A percentile compares a stretch with the other conserved stretches of the same genome.
phyloP scores from a whole-genome alignment of 2,329 filamentous ascomycete genomes.

The Clarireedia sp. region DNA sequence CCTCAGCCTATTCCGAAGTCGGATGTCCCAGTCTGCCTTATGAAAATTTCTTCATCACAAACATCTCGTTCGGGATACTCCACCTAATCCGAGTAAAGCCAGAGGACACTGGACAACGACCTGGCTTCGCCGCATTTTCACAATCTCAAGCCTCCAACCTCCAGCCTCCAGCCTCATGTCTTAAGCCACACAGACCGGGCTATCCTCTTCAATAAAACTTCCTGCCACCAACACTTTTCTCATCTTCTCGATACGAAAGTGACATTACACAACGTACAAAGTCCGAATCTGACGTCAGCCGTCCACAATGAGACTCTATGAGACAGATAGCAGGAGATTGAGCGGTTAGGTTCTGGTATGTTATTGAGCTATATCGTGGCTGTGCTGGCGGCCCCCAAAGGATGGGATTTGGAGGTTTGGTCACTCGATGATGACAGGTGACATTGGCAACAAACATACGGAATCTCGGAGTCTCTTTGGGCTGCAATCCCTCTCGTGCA shows the following conservation, averaged over 20 bases:
- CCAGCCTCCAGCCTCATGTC: not conserved
- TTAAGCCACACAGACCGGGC: not conserved
- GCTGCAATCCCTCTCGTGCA: not conserved
- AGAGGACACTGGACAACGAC: not conserved
- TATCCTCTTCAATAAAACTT: no score
- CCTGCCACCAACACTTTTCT: not conserved
- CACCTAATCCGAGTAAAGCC: not conserved
- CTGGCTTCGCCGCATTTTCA: not conserved
- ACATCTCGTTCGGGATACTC: not conserved
- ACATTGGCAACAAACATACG: not conserved
- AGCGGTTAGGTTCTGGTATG: not conserved
- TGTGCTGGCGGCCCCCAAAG: not conserved
- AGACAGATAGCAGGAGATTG: not conserved
- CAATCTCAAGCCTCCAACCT: not conserved
- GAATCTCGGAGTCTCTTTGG: not conserved
- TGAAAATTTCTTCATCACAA: not conserved
- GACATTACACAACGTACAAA: not conserved
- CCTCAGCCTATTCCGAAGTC: no score
- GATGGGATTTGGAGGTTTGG: not conserved
- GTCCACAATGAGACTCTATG: not conserved
- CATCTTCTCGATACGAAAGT: not conserved
- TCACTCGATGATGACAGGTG: not conserved
- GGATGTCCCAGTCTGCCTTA: not conserved
- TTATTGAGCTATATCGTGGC: not conserved
- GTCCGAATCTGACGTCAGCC: not conserved